phyloP scores from a whole-genome alignment of 768 basidiomycete genomes.

The Podaxis carcinomalis region DNA sequence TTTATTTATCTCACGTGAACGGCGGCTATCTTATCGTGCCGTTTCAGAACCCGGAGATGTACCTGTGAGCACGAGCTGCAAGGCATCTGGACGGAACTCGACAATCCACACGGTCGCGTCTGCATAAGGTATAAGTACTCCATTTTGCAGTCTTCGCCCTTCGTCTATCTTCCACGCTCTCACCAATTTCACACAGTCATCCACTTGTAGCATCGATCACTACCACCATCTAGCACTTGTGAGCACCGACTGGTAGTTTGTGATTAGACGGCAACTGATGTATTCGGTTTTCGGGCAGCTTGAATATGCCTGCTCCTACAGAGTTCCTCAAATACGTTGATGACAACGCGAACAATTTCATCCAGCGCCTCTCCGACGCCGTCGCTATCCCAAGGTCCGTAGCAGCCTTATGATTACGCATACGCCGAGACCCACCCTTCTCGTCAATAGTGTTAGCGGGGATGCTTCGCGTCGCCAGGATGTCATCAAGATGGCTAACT shows the following conservation, averaged over 20 bases:
- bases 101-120: background rate
- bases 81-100: background rate
- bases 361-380: slow-evolving; percentile 73
- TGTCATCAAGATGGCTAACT: slow-evolving; percentile 83
- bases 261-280: background rate
- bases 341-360: slow-evolving; percentile 65
- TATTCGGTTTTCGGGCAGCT: background rate
- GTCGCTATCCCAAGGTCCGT: slow-evolving; percentile 78
- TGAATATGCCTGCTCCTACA: slow-evolving; percentile 43
- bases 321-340: slow-evolving; percentile 58
- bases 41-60: background rate
- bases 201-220: background rate
- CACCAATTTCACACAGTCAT: background rate
- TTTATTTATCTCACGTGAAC: background rate
- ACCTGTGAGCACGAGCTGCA: no score
- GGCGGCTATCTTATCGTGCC: background rate
- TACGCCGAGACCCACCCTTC: background rate
- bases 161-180: background rate
- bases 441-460: slow-evolving; percentile 52
- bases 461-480: slow-evolving; percentile 69
- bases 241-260: background rate
- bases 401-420: slow-evolving; percentile 1
- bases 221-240: background rate
- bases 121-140: slow-evolving; percentile 3
- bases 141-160: background rate